Conservation (phyloP, 202 grass and related monocot genomes). For the Eragrostis tef region DNA sequence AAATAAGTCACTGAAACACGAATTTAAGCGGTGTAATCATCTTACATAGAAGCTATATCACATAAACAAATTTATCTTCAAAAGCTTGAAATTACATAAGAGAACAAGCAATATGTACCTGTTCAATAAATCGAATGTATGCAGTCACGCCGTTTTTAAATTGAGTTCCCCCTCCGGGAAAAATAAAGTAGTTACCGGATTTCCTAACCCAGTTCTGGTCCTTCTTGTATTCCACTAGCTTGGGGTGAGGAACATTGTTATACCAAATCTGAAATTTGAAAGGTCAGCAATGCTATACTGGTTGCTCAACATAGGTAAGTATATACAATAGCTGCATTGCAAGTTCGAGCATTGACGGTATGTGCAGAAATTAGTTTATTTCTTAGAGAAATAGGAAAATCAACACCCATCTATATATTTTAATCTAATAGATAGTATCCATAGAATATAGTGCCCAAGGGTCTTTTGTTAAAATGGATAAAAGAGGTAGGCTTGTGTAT, state of each 20-base stretch:
- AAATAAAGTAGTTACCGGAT: slow-evolving; percentile 78
- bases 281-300: background rate
- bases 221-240: slow-evolving; percentile 93
- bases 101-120: slow-evolving; percentile 57
- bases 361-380: background rate
- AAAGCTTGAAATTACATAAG: slow-evolving; percentile 26
- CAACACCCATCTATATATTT: background rate
- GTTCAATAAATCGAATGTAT: slow-evolving; percentile 88
- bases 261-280: slow-evolving; percentile 85
- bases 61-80: background rate
- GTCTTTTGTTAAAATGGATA: background rate
- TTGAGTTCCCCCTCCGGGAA: slow-evolving; percentile 88
- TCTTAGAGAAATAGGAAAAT: slow-evolving; percentile 9
- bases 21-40: slow-evolving; percentile 3
- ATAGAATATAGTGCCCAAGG: slow-evolving; percentile 1
- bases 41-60: slow-evolving; percentile 1
- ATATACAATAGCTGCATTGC: slow-evolving; percentile 27
- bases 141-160: slow-evolving; percentile 81
- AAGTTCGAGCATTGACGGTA: slow-evolving; percentile 20
- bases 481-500: background rate
- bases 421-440: slow-evolving; percentile 13
- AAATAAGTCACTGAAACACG: slow-evolving; percentile 24
- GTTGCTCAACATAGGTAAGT: background rate
- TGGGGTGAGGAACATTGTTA: slow-evolving; percentile 92
- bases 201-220: slow-evolving; percentile 89